phyloP scores from a whole-genome alignment of 2,329 filamentous ascomycete species.

The Coniochaeta sp. region DNA sequence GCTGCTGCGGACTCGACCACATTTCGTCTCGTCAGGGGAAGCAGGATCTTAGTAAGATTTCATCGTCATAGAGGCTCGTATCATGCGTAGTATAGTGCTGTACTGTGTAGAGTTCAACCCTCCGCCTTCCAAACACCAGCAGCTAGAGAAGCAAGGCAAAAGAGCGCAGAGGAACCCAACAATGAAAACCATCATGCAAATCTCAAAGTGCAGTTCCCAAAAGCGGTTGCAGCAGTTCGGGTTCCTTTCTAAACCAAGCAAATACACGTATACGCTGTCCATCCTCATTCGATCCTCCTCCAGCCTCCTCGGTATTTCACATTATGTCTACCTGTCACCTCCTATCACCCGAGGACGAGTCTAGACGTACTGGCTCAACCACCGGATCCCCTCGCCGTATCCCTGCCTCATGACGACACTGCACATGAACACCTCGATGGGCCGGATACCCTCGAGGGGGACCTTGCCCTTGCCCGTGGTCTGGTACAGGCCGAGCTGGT shows the following conservation, averaged over 20 bases:
- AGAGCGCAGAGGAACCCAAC: neutral
- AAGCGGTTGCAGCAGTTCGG: neutral
- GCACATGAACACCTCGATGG: constrained; percentile 99
- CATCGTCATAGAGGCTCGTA: constrained; percentile 15
- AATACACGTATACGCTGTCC: neutral
- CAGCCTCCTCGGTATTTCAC: neutral
- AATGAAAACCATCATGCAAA: neutral
- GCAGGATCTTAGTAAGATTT: constrained; percentile 4
- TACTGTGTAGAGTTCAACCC: neutral
- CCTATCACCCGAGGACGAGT: constrained; percentile 1
- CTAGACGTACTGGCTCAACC: constrained; percentile 88
- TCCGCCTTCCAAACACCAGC: neutral
- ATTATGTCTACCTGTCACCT: neutral
- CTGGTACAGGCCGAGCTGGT: constrained; percentile 89
- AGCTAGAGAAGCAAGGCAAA: neutral
- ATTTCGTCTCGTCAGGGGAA: too few species aligned
- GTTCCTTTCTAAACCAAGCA: constrained; percentile 1
- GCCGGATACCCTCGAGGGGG: constrained; percentile 78
- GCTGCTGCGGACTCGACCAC: too few species aligned
- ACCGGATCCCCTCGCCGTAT: constrained; percentile 85
- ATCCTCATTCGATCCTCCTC: neutral
- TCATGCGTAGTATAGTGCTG: constrained; percentile 8
- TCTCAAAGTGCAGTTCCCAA: neutral
- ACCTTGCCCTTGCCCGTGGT: constrained; percentile 96
- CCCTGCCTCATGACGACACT: constrained; percentile 97